These are phyloP conservation scores for Dendrostoma leiphaemia DNA, from an alignment of 2,329 filamentous ascomycete species.

Conservation along the genomic window DNA sequence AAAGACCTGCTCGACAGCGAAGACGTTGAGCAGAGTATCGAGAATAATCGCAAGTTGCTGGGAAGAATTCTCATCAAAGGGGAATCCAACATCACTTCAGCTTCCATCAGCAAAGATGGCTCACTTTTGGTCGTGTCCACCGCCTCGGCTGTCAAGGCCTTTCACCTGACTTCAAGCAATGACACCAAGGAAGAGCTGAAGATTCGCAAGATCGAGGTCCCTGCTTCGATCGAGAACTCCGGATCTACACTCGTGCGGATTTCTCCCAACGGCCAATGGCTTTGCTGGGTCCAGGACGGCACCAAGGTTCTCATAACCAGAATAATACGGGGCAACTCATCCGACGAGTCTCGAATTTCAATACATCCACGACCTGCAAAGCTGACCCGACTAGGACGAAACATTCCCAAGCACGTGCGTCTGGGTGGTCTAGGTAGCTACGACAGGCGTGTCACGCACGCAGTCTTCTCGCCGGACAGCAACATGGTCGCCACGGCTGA, in stretches of 20 bases:
- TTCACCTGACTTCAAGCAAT: constrained; percentile 58
- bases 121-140: constrained; percentile 72
- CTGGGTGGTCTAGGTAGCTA: constrained; percentile 73
- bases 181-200: constrained; percentile 59
- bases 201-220: constrained; percentile 68
- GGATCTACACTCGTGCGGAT: constrained; percentile 71
- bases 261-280: constrained; percentile 69
- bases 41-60: constrained; percentile 61
- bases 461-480: constrained; percentile 78
- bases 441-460: constrained; percentile 69
- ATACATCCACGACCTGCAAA: constrained; percentile 42
- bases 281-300: constrained; percentile 62
- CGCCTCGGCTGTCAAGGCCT: constrained; percentile 71
- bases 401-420: constrained; percentile 51
- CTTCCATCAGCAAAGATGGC: constrained; percentile 66
- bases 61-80: constrained; percentile 68
- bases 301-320: constrained; percentile 54
- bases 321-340: constrained; percentile 34
- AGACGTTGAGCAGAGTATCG: constrained; percentile 39
- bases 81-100: constrained; percentile 78
- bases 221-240: constrained; percentile 50
- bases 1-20: constrained; percentile 44
- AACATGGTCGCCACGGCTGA: constrained; percentile 77
- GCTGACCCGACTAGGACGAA: constrained; percentile 51
- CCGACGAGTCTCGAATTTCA: constrained; percentile 36